Evolutionary conservation across 1,139 yeast species (phyloP), one percentile per base, ranked within the genome.

Genomic region (Wickerhamiella pararugosa): DNA sequence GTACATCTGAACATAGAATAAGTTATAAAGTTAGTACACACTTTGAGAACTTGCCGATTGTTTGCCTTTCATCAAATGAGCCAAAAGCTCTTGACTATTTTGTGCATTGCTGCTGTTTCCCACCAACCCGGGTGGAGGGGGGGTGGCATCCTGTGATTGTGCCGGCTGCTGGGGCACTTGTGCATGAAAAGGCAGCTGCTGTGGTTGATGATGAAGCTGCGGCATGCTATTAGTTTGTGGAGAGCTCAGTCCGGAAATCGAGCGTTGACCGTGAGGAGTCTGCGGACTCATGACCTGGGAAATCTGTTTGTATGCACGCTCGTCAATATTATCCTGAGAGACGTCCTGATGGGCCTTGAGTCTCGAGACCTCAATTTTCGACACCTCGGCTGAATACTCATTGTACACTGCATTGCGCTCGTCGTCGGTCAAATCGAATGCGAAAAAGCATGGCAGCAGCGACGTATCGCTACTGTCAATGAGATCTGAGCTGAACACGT

Each of bases 11-110:
- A 15, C 21, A 15, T 15, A 15, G 21, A 15, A 15, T 15, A 15
- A 15, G 21, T 15, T 15, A 15, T 15, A 15, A 15, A 15, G 9
- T 25, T 47, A 50, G 43, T 49, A 50, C 52, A 49, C 52, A 48
- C 53, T 50, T 44, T 44, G 49, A 32, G 43, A 34, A 26, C 43
- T 27, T 8, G 42, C 29, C 32, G 43, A 15, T 15, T 15, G 32
- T 36, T 39, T 43, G 37, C 59, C 59, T 40, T 59, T 60, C 64
- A 61, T 57, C 38, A 61, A 49, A 45, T 61, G 64, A 25, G 64
- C 64, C 43, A 61, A 51, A 43, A 61, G 55, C 44, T 60, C 64
- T 35, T 58, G 62, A 47, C 63, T 56, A 43, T 60, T 59, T 35
- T 55, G 56, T 39, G 43, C 38, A 40, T 40, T 43, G 29, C 39